Conservation (phyloP, 2,329 filamentous ascomycete genomes). For the Ceratocystis huliohia region DNA sequence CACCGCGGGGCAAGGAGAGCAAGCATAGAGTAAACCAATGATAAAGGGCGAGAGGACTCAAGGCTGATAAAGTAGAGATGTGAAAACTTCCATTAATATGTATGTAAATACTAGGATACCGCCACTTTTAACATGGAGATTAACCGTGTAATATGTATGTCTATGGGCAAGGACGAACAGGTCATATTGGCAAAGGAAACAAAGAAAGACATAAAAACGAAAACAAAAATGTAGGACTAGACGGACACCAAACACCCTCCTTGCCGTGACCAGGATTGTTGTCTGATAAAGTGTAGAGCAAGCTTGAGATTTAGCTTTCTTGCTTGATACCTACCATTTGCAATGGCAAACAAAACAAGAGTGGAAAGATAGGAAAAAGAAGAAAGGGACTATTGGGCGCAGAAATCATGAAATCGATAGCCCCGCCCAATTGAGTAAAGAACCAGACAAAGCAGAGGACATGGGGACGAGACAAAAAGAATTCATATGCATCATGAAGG, state of each 20-base stretch:
- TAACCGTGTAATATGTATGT: background rate
- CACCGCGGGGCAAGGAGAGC: too few species aligned
- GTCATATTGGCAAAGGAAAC: background rate
- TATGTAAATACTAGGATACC: background rate
- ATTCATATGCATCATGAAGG: conserved; percentile 8
- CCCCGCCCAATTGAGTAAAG: background rate
- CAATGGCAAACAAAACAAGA: background rate
- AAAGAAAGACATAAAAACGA: background rate
- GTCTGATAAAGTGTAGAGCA: background rate
- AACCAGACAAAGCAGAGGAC: background rate
- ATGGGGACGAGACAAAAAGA: conserved; percentile 6
- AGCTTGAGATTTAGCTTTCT: background rate
- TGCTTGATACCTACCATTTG: background rate
- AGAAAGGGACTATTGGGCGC: background rate
- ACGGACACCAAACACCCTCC: background rate
- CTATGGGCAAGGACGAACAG: background rate
- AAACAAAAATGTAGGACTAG: background rate
- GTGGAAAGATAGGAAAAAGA: background rate
- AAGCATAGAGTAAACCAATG: too few species aligned
- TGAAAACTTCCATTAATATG: background rate
- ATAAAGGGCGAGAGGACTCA: too few species aligned
- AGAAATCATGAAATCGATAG: background rate
- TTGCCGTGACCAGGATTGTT: background rate
- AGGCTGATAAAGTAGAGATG: background rate
- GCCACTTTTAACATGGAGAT: background rate